Evolutionary conservation across 2,329 filamentous ascomycete species (phyloP), one percentile per base, ranked within the genome.

Genomic region (Cyclaneusma minus): DNA sequence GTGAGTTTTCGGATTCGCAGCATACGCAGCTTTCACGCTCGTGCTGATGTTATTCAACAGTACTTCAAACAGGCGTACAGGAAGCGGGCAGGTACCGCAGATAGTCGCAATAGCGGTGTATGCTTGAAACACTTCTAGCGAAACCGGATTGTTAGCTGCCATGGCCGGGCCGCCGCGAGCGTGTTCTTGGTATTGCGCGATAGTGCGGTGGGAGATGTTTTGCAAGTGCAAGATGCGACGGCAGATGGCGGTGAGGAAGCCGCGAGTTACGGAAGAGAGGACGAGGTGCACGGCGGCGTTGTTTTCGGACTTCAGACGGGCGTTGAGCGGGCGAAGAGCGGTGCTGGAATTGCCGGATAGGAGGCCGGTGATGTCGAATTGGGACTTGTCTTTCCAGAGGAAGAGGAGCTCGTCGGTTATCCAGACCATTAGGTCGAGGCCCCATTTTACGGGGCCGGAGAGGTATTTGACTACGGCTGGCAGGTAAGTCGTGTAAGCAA

Each of bases 381-480:
- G 3, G 43, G 40, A 39, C 2, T 47, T 42, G 31, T 70, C 64
- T 25, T 61, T 57, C 25, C 63, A 54, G 7, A 75, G 56, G 21
- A 58, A 51, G 33, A 73, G 68, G 3, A 76, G 51, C 11, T 57
- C 58, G 38, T 75, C 67, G n/a, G 57, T 55, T 7, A 75, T 46
- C 66, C 69, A 76, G 3, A 63, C 58, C 23, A 76, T 49, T 9
- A 91, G 57, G 33, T 87, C 76, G 18, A 84, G 59, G 1, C 69
- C 68, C 85, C 85, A 94, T 43, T 68, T 74, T 4, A 78, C 69
- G 29, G 83, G 77, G 13, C 81, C 80, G 4, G 74, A 65, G 7
- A 91, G 56, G 22, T 74, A 68, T 21, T 73, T 68, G 3, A 87
- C 66, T 8, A 82, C 69, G 44, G 87, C 81, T 71, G 30, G 7